These are phyloP conservation scores for Calycina marina DNA, from an alignment of 2,329 filamentous ascomycete species.

Conservation along the genomic window DNA sequence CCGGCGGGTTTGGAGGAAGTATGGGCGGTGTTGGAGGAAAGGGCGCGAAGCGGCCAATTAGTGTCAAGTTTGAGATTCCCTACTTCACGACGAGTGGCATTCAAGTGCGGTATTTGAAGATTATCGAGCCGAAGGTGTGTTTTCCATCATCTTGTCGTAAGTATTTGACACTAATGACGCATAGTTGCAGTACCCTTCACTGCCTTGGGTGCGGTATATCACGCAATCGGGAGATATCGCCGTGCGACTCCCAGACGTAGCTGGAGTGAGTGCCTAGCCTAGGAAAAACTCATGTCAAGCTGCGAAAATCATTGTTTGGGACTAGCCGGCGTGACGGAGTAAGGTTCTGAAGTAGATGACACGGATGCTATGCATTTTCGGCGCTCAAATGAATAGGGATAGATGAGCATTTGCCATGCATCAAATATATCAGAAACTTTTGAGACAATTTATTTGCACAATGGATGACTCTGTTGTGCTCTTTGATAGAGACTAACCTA, in stretches of 20 bases:
- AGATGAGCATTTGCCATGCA: too few species aligned
- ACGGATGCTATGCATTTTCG: too few species aligned
- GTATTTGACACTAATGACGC: neutral
- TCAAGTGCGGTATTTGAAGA: conserved; percentile 96
- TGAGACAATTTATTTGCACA: too few species aligned
- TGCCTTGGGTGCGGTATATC: conserved; percentile 97
- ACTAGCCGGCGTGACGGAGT: too few species aligned
- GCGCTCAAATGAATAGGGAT: too few species aligned
- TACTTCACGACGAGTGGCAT: conserved; percentile 99
- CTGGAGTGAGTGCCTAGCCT: neutral
- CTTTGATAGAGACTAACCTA: too few species aligned
- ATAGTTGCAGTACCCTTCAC: conserved; percentile 90
- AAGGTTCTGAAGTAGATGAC: too few species aligned
- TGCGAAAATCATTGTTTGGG: too few species aligned
- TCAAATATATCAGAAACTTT: too few species aligned
- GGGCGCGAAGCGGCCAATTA: conserved; percentile 83
- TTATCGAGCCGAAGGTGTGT: conserved; percentile 94
- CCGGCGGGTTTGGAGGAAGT: conserved; percentile 87
- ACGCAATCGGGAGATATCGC: conserved; percentile 96
- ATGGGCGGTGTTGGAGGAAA: conserved; percentile 89
- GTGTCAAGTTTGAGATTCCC: conserved; percentile 99
- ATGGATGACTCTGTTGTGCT: too few species aligned
- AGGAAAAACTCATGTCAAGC: neutral
- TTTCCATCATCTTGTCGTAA: neutral
- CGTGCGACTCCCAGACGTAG: conserved; percentile 69